A percentile compares a stretch with the other conserved stretches of the same genome.
Conservation (phyloP, 2,329 filamentous ascomycete genomes). For the Cadophora gregata region DNA sequence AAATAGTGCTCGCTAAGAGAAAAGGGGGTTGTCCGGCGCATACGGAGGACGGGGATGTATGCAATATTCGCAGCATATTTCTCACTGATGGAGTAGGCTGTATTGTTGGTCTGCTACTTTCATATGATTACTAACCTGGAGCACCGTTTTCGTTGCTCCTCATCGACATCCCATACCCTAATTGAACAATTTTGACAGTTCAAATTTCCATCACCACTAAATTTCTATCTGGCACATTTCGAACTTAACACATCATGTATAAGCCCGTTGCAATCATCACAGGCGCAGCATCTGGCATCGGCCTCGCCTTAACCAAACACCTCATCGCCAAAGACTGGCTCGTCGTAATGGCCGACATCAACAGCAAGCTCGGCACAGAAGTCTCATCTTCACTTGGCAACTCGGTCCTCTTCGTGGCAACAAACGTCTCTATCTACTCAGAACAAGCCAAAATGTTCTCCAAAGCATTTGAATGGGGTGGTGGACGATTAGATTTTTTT, state of each 20-base stretch:
- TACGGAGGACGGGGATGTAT: not conserved
- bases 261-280: slow-evolving; percentile 51
- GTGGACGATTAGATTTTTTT: slow-evolving; percentile 47
- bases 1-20: not conserved
- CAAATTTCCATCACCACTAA: not conserved
- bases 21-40: not conserved
- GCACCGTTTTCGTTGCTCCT: too few relatives aligned
- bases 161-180: too few relatives aligned
- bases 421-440: slow-evolving; percentile 49
- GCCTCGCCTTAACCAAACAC: slow-evolving; percentile 50
- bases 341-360: slow-evolving; percentile 53
- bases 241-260: slow-evolving; percentile 20
- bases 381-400: slow-evolving; percentile 26
- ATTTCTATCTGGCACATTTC: too few relatives aligned
- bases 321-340: slow-evolving; percentile 47
- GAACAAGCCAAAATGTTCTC: slow-evolving; percentile 49
- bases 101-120: too few relatives aligned
- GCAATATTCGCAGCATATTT: too few relatives aligned
- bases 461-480: slow-evolving; percentile 48
- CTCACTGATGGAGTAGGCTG: too few relatives aligned
- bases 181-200: not conserved
- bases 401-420: slow-evolving; percentile 28
- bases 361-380: slow-evolving; percentile 35
- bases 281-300: slow-evolving; percentile 52
- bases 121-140: too few relatives aligned